These are phyloP conservation scores for Aureoboletus auriporus DNA, from an alignment of 768 basidiomycete species.

Conservation along the genomic window DNA sequence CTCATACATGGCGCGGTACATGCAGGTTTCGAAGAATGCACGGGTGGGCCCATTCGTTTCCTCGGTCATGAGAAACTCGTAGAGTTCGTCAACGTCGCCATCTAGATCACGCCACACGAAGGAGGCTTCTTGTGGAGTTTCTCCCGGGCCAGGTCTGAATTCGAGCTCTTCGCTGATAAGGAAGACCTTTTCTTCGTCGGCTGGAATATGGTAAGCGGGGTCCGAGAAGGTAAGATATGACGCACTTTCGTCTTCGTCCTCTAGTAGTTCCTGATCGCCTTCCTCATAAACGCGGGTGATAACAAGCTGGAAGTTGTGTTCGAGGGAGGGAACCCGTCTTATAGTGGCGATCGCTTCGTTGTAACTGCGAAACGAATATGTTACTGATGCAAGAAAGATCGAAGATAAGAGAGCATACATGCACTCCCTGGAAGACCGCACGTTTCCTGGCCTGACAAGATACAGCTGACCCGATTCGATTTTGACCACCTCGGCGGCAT, in stretches of 20 bases:
- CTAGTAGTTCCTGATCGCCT: conserved; percentile 90
- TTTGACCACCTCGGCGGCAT: conserved; percentile 93
- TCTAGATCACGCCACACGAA: conserved; percentile 91
- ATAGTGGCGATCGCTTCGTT: conserved; percentile 95
- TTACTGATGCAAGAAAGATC: not conserved
- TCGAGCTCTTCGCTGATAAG: conserved; percentile 88
- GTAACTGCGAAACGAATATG: conserved; percentile 51
- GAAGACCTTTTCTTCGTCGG: conserved; percentile 91
- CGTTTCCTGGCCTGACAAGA: conserved; percentile 85
- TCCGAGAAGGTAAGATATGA: conserved; percentile 5
- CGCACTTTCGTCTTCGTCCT: conserved; percentile 89
- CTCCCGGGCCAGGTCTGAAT: conserved; percentile 70
- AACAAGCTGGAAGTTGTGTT: conserved; percentile 85
- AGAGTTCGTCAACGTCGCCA: conserved; percentile 89
- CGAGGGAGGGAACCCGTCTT: conserved; percentile 72
- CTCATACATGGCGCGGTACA: conserved; percentile 96
- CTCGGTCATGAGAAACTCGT: conserved; percentile 82
- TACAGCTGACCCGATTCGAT: conserved; percentile 89
- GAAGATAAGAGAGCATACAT: conserved; percentile 55
- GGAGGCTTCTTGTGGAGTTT: conserved; percentile 70
- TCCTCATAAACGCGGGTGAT: conserved; percentile 97
- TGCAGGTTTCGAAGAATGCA: conserved; percentile 88
- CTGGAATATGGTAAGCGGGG: conserved; percentile 37
- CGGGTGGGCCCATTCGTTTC: conserved; percentile 76
- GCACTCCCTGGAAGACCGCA: conserved; percentile 93